phyloP scores from a whole-genome alignment of 78 protist species.

The Dictyostelium discoideum region DNA sequence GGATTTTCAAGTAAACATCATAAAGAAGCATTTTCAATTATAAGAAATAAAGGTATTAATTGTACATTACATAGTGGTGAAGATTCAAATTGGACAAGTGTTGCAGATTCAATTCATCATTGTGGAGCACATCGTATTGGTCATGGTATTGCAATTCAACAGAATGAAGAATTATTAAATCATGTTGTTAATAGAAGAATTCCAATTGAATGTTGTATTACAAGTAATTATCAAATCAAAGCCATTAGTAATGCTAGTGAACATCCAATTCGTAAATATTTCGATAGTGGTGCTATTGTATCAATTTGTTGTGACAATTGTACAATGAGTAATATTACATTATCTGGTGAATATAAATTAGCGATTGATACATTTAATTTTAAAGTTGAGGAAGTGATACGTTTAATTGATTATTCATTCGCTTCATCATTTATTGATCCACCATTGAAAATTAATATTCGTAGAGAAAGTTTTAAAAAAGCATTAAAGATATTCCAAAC shows the following conservation, averaged over 20 bases:
- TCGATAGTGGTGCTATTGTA: conserved; percentile 82
- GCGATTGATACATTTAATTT: conserved; percentile 77
- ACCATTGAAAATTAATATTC: conserved; percentile 27
- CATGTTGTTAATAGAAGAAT: conserved; percentile 78
- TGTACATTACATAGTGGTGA: conserved; percentile 90
- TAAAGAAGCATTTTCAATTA: conserved; percentile 80
- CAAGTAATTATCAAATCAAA: conserved; percentile 91
- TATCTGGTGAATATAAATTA: conserved; percentile 38
- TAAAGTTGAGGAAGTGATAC: conserved; percentile 79
- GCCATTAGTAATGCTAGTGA: conserved; percentile 55
- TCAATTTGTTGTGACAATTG: conserved; percentile 87
- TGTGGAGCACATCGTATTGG: conserved; percentile 94
- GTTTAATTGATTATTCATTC: conserved; percentile 86
- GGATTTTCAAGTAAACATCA: conserved; percentile 74
- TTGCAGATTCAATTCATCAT: conserved; percentile 83
- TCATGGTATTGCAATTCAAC: conserved; percentile 84
- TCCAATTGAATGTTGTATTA: conserved; percentile 81
- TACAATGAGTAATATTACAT: conserved; percentile 52
- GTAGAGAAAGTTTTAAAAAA: conserved; percentile 56
- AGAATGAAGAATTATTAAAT: conserved; percentile 59
- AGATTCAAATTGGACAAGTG: conserved; percentile 77
- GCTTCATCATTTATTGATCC: conserved; percentile 43
- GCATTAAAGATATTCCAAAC: conserved; percentile 34
- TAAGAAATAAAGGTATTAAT: conserved; percentile 49
- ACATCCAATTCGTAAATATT: conserved; percentile 86